Conservation (phyloP, 345 rosid species). For the Toxicodendron radicans region DNA sequence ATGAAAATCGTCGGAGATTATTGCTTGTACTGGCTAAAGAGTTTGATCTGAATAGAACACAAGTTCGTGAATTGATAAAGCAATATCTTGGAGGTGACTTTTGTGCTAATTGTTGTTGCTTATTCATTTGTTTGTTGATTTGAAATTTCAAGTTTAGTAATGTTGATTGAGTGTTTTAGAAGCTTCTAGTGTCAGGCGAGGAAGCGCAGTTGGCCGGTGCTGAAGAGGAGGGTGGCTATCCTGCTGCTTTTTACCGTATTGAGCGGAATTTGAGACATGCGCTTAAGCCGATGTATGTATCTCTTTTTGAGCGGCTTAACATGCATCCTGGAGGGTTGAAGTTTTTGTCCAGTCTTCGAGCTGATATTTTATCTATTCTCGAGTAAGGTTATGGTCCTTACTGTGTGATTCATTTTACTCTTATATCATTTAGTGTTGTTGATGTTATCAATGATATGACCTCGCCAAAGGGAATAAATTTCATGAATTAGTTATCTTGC, state of each 20-base stretch:
- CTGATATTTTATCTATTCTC: slow-evolving; percentile 74
- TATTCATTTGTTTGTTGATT: neutral
- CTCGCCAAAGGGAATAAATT: slow-evolving; percentile 1
- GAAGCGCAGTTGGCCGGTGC: slow-evolving; percentile 32
- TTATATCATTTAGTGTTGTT: neutral
- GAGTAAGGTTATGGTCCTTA: slow-evolving; percentile 49
- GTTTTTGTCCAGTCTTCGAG: slow-evolving; percentile 70
- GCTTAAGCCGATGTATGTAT: slow-evolving; percentile 75
- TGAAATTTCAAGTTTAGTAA: neutral
- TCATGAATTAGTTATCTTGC: slow-evolving; percentile 11
- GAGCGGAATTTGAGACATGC: slow-evolving; percentile 82
- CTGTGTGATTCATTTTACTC: slow-evolving; percentile 7
- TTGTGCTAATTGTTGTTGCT: slow-evolving; percentile 31
- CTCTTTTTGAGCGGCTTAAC: slow-evolving; percentile 82
- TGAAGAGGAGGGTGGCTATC: slow-evolving; percentile 44
- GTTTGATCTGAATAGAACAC: slow-evolving; percentile 69
- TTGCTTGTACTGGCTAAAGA: slow-evolving; percentile 70
- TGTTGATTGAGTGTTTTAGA: slow-evolving; percentile 12
- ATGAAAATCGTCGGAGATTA: slow-evolving; percentile 55
- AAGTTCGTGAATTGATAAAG: slow-evolving; percentile 71
- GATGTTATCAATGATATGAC: neutral
- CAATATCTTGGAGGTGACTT: slow-evolving; percentile 80
- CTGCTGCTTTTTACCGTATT: slow-evolving; percentile 70
- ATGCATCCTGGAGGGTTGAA: slow-evolving; percentile 85
- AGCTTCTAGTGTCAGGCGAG: slow-evolving; percentile 36